phyloP scores from a whole-genome alignment of 2,329 filamentous ascomycete species.

The Monilinia fructigena region DNA sequence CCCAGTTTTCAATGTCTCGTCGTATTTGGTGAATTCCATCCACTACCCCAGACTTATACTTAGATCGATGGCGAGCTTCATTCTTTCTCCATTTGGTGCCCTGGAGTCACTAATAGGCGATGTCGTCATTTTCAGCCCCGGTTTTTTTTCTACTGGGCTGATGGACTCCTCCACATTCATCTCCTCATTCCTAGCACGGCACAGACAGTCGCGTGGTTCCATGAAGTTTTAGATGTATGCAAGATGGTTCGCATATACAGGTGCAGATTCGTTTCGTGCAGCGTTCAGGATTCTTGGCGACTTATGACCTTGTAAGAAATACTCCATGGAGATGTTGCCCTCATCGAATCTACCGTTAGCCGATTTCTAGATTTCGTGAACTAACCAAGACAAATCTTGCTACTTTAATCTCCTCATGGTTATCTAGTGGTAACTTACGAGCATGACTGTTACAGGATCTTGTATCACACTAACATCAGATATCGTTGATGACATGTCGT shows the following conservation, averaged over 20 bases:
- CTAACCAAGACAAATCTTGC: too few relatives aligned
- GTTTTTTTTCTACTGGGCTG: not conserved
- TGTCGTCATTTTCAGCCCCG: not conserved
- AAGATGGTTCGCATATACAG: not conserved
- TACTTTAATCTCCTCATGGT: not conserved
- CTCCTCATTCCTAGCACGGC: not conserved
- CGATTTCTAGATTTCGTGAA: not conserved
- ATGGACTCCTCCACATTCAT: not conserved
- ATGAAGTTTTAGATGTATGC: slow-evolving; percentile 7
- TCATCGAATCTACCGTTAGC: not conserved
- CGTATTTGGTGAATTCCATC: not conserved
- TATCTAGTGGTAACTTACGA: not conserved
- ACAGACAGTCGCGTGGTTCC: not conserved
- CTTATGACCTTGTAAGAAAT: not conserved
- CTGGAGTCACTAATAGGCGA: not conserved
- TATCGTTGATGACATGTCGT: not conserved
- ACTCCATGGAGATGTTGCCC: not conserved
- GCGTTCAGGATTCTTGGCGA: not conserved
- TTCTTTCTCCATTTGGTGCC: not conserved
- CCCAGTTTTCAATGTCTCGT: slow-evolving; percentile 1
- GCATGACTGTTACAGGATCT: not conserved
- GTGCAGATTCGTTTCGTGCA: not conserved
- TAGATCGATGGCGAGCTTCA: not conserved
- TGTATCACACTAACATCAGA: not conserved
- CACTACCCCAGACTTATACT: not conserved